Conservation (phyloP, 768 basidiomycete species). For the Boletus insuetus region DNA sequence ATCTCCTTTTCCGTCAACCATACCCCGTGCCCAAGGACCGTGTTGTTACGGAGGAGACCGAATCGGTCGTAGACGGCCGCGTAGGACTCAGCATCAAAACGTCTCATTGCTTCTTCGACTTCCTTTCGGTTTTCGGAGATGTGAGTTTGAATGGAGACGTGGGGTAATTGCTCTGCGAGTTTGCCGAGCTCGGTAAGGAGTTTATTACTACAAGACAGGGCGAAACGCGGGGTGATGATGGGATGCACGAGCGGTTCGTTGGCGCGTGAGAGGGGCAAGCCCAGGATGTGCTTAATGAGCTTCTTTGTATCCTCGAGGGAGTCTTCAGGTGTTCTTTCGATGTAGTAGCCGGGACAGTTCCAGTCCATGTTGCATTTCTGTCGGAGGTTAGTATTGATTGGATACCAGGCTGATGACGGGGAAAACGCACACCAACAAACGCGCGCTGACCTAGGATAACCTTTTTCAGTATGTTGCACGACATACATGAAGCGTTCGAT, state of each 20-base stretch:
- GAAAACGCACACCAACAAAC: constrained; percentile 67
- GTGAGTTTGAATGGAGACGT: constrained; percentile 84
- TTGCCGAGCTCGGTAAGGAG: constrained; percentile 59
- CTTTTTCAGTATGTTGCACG: constrained; percentile 1
- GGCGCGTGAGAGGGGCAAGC: constrained; percentile 37
- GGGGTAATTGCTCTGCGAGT: constrained; percentile 53
- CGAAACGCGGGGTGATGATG: constrained; percentile 90
- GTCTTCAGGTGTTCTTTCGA: constrained; percentile 49
- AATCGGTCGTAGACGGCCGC: constrained; percentile 76
- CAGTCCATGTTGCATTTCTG: constrained; percentile 38
- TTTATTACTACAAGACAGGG: constrained; percentile 73
- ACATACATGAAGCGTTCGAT: not conserved
- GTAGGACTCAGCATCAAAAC: constrained; percentile 72
- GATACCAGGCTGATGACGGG: not conserved
- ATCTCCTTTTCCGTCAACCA: constrained; percentile 73
- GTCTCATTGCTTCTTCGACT: constrained; percentile 54
- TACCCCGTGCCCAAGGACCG: constrained; percentile 83
- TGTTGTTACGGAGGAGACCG: constrained; percentile 70
- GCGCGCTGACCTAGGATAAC: constrained; percentile 69
- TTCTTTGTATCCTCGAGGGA: constrained; percentile 61
- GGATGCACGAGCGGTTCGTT: constrained; percentile 72
- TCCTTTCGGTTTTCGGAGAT: constrained; percentile 80
- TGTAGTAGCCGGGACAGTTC: constrained; percentile 67
- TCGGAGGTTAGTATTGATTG: constrained; percentile 8
- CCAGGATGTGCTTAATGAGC: constrained; percentile 66